A percentile compares a stretch with the other conserved stretches of the same genome.
These are phyloP conservation scores for Ophiostoma sp. DNA, from an alignment of 2,329 filamentous ascomycete genomes.

Conservation along the genomic window DNA sequence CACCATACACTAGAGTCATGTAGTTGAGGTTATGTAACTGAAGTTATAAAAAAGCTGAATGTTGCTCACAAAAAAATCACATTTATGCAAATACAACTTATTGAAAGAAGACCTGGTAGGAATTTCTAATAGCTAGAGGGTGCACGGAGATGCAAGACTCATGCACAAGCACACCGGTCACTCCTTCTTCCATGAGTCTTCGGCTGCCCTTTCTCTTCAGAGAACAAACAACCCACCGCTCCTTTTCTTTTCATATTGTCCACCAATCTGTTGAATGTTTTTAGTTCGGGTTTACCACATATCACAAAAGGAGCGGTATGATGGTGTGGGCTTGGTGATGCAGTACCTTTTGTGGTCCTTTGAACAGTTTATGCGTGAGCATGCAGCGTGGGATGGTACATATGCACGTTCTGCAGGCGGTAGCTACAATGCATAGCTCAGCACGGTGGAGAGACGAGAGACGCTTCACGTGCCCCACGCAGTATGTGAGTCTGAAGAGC, in stretches of 20 bases:
- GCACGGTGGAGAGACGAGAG: background rate
- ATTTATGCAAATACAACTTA: background rate
- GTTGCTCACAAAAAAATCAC: background rate
- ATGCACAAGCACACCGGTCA: background rate
- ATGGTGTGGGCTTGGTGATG: background rate
- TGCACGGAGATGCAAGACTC: background rate
- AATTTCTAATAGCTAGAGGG: background rate
- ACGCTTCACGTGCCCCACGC: slow-evolving; percentile 11
- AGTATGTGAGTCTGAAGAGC: slow-evolving; percentile 2
- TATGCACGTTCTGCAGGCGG: background rate
- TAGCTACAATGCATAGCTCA: background rate
- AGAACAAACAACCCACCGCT: background rate
- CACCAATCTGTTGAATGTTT: background rate
- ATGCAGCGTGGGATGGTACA: background rate
- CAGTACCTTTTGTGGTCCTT: background rate
- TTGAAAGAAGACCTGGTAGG: background rate
- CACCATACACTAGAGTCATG: background rate
- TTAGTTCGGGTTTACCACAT: background rate
- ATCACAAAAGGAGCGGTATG: background rate
- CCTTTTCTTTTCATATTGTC: background rate
- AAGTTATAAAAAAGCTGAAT: background rate
- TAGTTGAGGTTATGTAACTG: background rate
- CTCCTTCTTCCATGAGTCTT: background rate
- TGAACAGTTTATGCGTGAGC: background rate
- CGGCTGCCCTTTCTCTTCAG: background rate